These are phyloP conservation scores for Lumnitzera racemosa DNA, from an alignment of 345 rosid genomes.

Conservation along the genomic window DNA sequence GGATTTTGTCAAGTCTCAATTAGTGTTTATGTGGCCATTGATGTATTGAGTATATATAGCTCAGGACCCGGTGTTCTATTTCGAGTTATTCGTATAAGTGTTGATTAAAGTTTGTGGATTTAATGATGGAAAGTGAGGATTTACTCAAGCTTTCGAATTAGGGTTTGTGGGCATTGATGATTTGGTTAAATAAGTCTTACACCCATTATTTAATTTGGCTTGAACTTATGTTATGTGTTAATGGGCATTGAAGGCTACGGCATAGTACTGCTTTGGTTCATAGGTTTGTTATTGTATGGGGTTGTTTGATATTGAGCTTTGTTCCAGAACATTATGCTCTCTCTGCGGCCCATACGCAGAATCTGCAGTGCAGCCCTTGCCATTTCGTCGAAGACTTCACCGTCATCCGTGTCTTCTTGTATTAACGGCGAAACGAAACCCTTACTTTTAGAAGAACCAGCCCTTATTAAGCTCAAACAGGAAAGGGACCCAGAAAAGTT, in stretches of 20 bases:
- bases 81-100: too few relatives aligned
- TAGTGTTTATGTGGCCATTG: too few relatives aligned
- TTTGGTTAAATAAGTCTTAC: too few relatives aligned
- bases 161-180: too few relatives aligned
- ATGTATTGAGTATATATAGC: too few relatives aligned
- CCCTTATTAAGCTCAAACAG: constrained; percentile 63
- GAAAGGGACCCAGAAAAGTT: constrained; percentile 78
- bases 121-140: too few relatives aligned
- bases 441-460: constrained; percentile 43
- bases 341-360: constrained; percentile 53
- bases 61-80: too few relatives aligned
- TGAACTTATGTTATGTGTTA: too few relatives aligned
- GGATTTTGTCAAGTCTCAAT: too few relatives aligned
- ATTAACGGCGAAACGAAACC: constrained; percentile 3
- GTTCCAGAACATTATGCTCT: constrained; percentile 42
- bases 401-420: constrained; percentile 12
- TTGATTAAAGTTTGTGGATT: too few relatives aligned
- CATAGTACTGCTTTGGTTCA: background rate
- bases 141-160: too few relatives aligned
- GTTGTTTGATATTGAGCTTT: constrained; percentile 35
- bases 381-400: constrained; percentile 16
- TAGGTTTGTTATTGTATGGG: constrained; percentile 17
- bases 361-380: constrained; percentile 27
- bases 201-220: too few relatives aligned
- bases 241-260: constrained; percentile 9